These are phyloP conservation scores for Puccinia triticina DNA, from an alignment of 1,284 basidiomycete species.

Conservation along the genomic window DNA sequence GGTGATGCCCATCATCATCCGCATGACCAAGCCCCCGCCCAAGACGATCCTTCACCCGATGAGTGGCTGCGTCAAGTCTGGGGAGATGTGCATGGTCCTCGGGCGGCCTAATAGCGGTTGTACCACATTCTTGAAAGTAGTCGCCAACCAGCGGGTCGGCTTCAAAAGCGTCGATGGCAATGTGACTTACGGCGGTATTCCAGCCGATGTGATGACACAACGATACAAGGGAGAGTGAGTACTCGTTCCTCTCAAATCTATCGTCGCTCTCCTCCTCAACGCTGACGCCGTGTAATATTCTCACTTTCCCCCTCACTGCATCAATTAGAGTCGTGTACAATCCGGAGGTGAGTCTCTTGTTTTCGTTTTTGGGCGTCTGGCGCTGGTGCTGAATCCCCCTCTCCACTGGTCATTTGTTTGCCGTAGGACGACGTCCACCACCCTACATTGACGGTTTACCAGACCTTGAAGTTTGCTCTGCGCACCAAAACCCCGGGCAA, in stretches of 20 bases:
- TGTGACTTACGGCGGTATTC: constrained; percentile 70
- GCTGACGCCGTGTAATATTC: not conserved
- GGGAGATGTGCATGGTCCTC: constrained; percentile 66
- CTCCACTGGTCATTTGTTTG: not conserved
- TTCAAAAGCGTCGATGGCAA: constrained; percentile 65
- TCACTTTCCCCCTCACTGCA: not conserved
- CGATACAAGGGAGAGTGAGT: constrained; percentile 47
- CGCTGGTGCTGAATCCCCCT: constrained; percentile 3
- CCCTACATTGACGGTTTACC: constrained; percentile 67
- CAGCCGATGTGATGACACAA: constrained; percentile 25
- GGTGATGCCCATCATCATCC: constrained; percentile 60
- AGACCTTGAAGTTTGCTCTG: constrained; percentile 66
- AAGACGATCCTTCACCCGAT: constrained; percentile 64
- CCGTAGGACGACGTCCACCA: constrained; percentile 68
- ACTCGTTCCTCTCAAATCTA: no score
- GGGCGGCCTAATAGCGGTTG: constrained; percentile 64
- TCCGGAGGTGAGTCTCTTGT: not conserved
- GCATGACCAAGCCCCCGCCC: constrained; percentile 48
- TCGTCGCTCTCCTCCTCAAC: not conserved
- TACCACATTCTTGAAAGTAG: constrained; percentile 61
- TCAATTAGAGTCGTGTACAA: constrained; percentile 53
- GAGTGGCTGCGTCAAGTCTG: constrained; percentile 73
- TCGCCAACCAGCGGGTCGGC: constrained; percentile 59
- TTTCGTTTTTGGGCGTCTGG: not conserved
- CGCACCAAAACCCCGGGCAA: constrained; percentile 65